Base-by-base conservation (phyloP, 306 rosid species). In the Trifolium pratense region DNA sequence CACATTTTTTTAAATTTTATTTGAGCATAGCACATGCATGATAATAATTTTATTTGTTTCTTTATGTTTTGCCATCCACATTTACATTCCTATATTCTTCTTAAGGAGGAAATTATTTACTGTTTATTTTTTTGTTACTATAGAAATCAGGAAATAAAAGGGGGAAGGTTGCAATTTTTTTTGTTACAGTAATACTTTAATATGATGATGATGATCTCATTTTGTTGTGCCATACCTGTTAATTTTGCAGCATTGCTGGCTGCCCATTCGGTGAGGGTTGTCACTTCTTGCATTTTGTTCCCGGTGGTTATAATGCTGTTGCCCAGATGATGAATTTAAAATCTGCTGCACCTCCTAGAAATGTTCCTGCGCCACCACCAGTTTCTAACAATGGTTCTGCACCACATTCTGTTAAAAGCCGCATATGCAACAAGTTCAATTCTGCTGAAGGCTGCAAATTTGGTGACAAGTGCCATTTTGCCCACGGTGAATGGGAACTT, bases 231-330 rank as follows among this genome's bases (percentile, higher is more conserved):
- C 21, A 9, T 83, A 15, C 37, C 60, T 53, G 43, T 56, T 40
- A 34, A 78, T 78, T 80, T 80, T 87, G 87, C 91, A 94, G 99
- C 78, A 94, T 92, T 57, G 77, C 97, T 63, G 99, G 99, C 12
- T 94, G 97, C 68, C 99, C 99, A 17, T 94, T 94, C 74, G 99
- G 99, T 42, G 99, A 94, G 84, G 75, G 91, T 25, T 93, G 98
- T 75, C 98, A 93, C 79, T 93, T 93, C 81, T 82, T 89, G 90
- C 98, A 93, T 81, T 80, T 82, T 68, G 88, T 93, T 68, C 92
- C 97, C 18, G 98, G 98, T 31, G 98, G 98, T 53, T 93, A 91
- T 69, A 91, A 91, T 76, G 88, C 87, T 14, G 94, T 89, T 71
- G 89, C 97, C 55, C 97, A 94, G 60, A 89, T 87, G 97, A 89